Conservation (phyloP, 2,329 filamentous ascomycete genomes). For the Trichoderma semiorbis region DNA sequence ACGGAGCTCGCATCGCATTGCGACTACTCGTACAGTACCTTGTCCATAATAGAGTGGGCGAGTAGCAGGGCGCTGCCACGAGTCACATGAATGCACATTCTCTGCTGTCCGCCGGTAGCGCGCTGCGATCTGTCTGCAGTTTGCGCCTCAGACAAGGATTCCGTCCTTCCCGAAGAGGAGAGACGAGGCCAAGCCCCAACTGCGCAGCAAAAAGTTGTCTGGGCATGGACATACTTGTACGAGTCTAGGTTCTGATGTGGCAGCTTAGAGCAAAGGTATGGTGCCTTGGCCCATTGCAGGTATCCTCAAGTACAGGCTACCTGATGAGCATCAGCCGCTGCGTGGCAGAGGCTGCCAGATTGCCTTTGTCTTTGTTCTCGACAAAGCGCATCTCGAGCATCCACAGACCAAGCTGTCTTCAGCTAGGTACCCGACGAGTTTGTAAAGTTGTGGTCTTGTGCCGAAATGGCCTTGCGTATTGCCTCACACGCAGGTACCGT, state of each 20-base stretch:
- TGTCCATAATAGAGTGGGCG: not conserved
- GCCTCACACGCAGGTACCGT: not conserved
- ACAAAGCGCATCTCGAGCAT: not conserved
- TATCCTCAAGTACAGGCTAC: not conserved
- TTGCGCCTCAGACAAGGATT: constrained; percentile 10
- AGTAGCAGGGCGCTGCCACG: not conserved
- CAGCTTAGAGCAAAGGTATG: constrained; percentile 10
- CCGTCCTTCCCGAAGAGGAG: constrained; percentile 16
- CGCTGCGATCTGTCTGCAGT: constrained; percentile 6
- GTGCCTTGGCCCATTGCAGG: not conserved
- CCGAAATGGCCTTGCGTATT: not conserved
- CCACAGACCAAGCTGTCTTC: not conserved
- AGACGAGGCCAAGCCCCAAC: constrained; percentile 6
- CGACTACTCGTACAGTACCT: not conserved
- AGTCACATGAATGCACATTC: constrained; percentile 9
- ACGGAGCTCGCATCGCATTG: not conserved
- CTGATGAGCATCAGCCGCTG: not conserved
- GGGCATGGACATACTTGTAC: not conserved
- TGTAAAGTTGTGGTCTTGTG: not conserved
- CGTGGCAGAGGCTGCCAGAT: not conserved
- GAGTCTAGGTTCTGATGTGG: constrained; percentile 14
- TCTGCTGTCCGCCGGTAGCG: constrained; percentile 12
- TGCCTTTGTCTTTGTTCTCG: not conserved
- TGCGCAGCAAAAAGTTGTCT: not conserved
- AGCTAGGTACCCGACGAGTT: not conserved